Percentiles rank a stretch among this genome's conserved stretches.
phyloP scores from a whole-genome alignment of 306 rosid species.

The Leucaena leucocephala region DNA sequence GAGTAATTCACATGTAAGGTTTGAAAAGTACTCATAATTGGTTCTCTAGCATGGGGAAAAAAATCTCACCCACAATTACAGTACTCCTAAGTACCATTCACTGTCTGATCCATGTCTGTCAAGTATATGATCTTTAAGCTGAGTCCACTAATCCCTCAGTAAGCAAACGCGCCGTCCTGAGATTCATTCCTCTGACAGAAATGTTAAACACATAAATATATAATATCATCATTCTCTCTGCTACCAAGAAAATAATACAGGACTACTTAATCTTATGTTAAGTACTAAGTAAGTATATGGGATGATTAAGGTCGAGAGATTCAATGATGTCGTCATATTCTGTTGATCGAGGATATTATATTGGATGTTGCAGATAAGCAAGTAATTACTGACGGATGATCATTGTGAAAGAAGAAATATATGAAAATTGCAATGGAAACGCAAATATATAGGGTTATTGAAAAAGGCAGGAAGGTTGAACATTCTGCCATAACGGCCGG shows the following conservation, averaged over 20 bases:
- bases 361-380: too few species aligned
- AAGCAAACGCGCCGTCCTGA: neutral
- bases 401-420: neutral
- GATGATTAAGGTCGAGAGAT: neutral
- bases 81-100: neutral
- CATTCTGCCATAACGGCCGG: slow-evolving; percentile 55
- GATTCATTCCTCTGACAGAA: neutral
- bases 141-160: neutral
- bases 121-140: too few species aligned
- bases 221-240: neutral
- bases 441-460: slow-evolving; percentile 12
- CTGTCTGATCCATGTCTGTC: neutral
- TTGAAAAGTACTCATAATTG: too few species aligned
- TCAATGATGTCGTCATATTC: neutral
- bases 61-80: neutral
- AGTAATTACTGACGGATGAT: too few species aligned
- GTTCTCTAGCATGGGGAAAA: neutral
- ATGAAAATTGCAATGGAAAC: slow-evolving; percentile 3
- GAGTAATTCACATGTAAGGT: too few species aligned
- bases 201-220: too few species aligned
- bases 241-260: neutral
- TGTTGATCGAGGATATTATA: neutral
- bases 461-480: slow-evolving; percentile 45
- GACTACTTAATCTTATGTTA: neutral
- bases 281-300: neutral